Conservation (phyloP, 192 early-diverging fungal species). For the Linnemannia schmuckeri region DNA sequence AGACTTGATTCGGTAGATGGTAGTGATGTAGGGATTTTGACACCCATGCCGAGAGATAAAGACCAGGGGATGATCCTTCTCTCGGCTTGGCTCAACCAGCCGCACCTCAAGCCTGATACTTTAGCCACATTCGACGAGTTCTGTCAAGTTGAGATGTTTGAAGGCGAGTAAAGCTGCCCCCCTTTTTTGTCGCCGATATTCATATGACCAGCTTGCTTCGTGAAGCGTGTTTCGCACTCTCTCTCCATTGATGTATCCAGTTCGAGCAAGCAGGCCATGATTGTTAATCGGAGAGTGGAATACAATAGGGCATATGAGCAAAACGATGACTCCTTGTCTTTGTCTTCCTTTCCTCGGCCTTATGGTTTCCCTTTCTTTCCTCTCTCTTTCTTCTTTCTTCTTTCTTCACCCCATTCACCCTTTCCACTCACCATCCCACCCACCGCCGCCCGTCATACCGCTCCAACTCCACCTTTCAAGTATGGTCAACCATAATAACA, state of each 20-base stretch:
- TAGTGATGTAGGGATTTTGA: not conserved
- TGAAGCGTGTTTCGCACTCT: too few species aligned
- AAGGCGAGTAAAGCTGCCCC: not conserved
- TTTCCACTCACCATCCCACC: not conserved
- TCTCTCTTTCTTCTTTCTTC: not conserved
- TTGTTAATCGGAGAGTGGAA: too few species aligned
- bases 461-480: not conserved
- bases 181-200: too few species aligned
- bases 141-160: conserved; percentile 54
- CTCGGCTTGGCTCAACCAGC: conserved; percentile 62
- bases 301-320: not conserved
- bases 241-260: too few species aligned
- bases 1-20: not conserved
- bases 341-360: not conserved
- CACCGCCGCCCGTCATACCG: not conserved
- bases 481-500: not conserved
- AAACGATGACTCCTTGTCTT: not conserved
- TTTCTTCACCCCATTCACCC: not conserved
- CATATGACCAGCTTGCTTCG: too few species aligned
- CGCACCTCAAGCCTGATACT: conserved; percentile 37
- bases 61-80: conserved; percentile 59
- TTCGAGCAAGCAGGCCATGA: too few species aligned
- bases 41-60: conserved; percentile 33
- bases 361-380: not conserved
- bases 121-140: conserved; percentile 57